phyloP scores from a whole-genome alignment of 2,329 filamentous ascomycete genomes.

The Aureobasidium subglaciale region DNA sequence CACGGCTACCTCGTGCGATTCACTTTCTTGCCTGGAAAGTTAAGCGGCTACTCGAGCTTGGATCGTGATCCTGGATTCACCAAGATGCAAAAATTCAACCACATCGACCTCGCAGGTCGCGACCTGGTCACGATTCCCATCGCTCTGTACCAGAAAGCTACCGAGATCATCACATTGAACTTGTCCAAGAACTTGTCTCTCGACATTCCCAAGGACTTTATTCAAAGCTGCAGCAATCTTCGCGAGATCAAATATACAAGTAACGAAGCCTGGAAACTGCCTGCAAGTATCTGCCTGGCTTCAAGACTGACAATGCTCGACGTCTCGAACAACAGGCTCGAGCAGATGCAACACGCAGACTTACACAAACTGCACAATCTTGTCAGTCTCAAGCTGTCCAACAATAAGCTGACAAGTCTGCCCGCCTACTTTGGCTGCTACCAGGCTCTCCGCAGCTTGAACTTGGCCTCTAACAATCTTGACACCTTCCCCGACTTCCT shows the following conservation, averaged over 20 bases:
- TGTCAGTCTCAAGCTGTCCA: slow-evolving; percentile 84
- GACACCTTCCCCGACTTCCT: slow-evolving; percentile 79
- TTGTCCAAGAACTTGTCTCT: slow-evolving; percentile 86
- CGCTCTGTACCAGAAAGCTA: slow-evolving; percentile 80
- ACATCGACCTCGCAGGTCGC: slow-evolving; percentile 82
- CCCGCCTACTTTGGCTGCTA: slow-evolving; percentile 80
- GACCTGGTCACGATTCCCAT: slow-evolving; percentile 95
- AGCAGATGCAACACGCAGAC: slow-evolving; percentile 78
- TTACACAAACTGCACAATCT: slow-evolving; percentile 68
- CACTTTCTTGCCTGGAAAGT: slow-evolving; percentile 83
- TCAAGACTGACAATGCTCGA: slow-evolving; percentile 80
- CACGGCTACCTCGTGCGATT: slow-evolving; percentile 96
- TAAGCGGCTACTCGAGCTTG: slow-evolving; percentile 67
- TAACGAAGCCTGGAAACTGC: slow-evolving; percentile 83
- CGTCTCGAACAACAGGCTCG: slow-evolving; percentile 87
- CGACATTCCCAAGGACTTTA: slow-evolving; percentile 91
- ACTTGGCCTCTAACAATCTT: slow-evolving; percentile 89
- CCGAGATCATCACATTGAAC: slow-evolving; percentile 91
- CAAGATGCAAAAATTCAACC: slow-evolving; percentile 83
- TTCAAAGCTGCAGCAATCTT: slow-evolving; percentile 83
- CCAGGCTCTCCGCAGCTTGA: slow-evolving; percentile 70
- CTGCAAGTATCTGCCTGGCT: slow-evolving; percentile 75
- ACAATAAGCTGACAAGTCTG: slow-evolving; percentile 76
- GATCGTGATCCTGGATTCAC: slow-evolving; percentile 72
- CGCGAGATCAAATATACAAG: slow-evolving; percentile 94